These are phyloP conservation scores for Boletus rubroflammeus DNA, from an alignment of 768 basidiomycete species.

Conservation along the genomic window DNA sequence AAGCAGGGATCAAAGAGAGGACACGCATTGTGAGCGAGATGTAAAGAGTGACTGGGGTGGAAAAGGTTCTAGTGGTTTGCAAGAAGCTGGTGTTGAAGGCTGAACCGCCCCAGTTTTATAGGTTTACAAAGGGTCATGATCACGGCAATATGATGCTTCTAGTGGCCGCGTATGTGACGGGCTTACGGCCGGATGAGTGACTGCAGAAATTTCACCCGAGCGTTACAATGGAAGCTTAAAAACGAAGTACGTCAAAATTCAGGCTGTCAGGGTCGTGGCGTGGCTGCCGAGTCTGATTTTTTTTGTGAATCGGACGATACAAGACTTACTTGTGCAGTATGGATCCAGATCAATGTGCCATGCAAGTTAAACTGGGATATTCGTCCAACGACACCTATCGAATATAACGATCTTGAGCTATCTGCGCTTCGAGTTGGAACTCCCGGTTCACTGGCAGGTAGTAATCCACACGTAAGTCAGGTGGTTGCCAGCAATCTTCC, in stretches of 20 bases:
- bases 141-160: not conserved
- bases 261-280: not conserved
- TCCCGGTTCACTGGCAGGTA: not conserved
- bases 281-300: not conserved
- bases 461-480: not conserved
- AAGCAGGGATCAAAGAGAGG: constrained; percentile 23
- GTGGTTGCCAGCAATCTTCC: not conserved
- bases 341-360: not conserved
- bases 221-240: not conserved
- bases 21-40: constrained; percentile 21
- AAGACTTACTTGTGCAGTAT: no score
- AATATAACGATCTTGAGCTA: no score
- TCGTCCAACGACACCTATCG: not conserved
- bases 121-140: not conserved
- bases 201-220: not conserved
- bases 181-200: not conserved
- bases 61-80: not conserved
- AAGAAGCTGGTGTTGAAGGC: not conserved
- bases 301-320: not conserved
- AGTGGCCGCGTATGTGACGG: no score
- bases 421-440: not conserved
- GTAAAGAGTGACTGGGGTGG: constrained; percentile 11
- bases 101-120: constrained; percentile 1
- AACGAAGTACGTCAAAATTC: not conserved
- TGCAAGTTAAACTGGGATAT: not conserved